phyloP scores from a whole-genome alignment of 495 filamentous ascomycete species.

The Sordaria brevicollis region DNA sequence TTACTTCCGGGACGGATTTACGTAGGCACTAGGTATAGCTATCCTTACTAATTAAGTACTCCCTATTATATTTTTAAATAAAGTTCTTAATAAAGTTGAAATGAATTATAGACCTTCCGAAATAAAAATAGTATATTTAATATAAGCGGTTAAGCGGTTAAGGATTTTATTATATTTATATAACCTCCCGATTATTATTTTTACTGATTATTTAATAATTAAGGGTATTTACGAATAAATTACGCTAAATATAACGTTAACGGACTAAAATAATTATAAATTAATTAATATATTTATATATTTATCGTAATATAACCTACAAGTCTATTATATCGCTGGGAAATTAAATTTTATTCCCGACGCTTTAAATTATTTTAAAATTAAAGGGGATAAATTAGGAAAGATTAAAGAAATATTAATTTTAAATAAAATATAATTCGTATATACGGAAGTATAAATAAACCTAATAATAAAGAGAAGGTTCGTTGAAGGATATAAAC shows the following conservation, averaged over 20 bases:
- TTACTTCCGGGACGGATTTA: no score
- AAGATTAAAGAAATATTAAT: no score
- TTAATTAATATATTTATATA: not conserved
- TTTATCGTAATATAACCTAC: not conserved
- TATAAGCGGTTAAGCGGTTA: not conserved
- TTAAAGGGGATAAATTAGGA: no score
- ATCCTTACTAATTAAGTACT: no score
- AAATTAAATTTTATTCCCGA: not conserved
- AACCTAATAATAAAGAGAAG: no score
- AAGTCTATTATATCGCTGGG: not conserved
- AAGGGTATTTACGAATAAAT: not conserved
- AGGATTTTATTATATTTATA: not conserved
- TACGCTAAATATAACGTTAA: not conserved
- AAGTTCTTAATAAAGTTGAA: not conserved
- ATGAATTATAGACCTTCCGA: not conserved
- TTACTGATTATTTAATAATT: not conserved
- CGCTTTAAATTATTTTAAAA: rapidly evolving
- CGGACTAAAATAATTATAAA: not conserved
- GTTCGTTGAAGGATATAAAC: no score
- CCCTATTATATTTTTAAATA: no score
- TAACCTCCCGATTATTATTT: not conserved
- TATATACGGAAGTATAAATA: not conserved
- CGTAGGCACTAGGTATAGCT: no score
- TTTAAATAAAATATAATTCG: not conserved
- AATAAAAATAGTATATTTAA: not conserved